Conservation (phyloP, 495 filamentous ascomycete genomes). For the Trypethelium eluteriae region DNA sequence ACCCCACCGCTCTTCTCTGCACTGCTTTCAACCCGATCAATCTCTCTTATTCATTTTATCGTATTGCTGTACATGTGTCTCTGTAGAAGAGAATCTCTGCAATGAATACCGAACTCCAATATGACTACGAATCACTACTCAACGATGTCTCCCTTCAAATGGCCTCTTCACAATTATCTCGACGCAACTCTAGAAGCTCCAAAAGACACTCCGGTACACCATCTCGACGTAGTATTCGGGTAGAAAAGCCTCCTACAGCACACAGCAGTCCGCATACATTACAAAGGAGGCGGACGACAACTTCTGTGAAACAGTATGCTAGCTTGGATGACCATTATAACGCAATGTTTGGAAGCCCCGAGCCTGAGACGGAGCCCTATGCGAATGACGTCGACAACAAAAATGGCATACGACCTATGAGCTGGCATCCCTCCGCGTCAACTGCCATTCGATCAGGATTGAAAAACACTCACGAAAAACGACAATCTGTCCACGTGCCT, state of each 20-base stretch:
- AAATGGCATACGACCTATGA: constrained; percentile 7
- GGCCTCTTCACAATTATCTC: constrained; percentile 12
- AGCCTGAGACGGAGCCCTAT: neutral
- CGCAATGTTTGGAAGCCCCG: constrained; percentile 2
- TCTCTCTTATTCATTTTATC: neutral
- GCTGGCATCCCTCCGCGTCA: constrained; percentile 14
- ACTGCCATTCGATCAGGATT: neutral
- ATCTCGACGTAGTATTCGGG: neutral
- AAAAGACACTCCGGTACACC: neutral
- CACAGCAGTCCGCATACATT: constrained; percentile 12
- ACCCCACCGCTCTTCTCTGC: too few relatives aligned
- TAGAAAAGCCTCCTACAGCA: constrained; percentile 9
- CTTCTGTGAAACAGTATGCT: constrained; percentile 11
- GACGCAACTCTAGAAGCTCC: constrained; percentile 5
- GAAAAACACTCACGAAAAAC: neutral
- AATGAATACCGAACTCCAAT: neutral
- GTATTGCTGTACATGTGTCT: neutral
- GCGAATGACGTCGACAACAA: neutral
- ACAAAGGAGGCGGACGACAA: constrained; percentile 14
- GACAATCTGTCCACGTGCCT: neutral
- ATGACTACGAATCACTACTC: constrained; percentile 4
- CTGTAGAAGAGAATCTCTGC: neutral
- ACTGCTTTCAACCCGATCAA: too few relatives aligned
- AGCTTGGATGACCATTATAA: constrained; percentile 14
- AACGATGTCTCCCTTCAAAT: constrained; percentile 9